Evolutionary conservation across 1,284 basidiomycete genomes (phyloP), one percentile per base, ranked within the genome.

Genomic region (Schizopora paradoxa): DNA sequence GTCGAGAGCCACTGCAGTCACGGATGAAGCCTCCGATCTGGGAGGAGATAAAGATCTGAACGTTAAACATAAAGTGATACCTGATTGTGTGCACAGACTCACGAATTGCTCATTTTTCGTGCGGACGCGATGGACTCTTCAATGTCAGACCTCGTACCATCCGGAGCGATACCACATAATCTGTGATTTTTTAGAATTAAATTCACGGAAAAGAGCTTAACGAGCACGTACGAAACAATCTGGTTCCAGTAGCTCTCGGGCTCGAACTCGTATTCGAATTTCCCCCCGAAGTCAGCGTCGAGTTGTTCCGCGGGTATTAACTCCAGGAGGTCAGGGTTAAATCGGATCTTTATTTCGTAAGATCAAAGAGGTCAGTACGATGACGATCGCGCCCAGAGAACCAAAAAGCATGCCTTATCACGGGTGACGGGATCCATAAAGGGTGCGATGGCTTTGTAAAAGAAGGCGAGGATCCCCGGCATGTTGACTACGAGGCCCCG

Each of bases 351-450:
- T 13, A 18, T 37, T 6, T 8, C 14, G 49, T 23, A 43, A 22
- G 14, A 38, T 27, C 14, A 41, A 25, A 11, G 23, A 19, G 10
- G 10, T 28, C 7, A 22, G 26, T 29, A 8, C 19, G 35, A 16
- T 28, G 14, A 18, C 18, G 26, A 18, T 14, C 28, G 32, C 10
- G 35, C 25, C 37, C 22, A 39, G 22, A 8, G 16, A 22, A 37
- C 33, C 14, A 27, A 37, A 8, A 27, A 33, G 19, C 72, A 33
- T 45, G 87, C 86, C 77, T 95, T 95, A 56, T 91, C 89, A 44
- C 87, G 76, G 0, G 92, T 95, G 34, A 92, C 77, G 4, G 91
- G 91, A 62, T 95, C 92, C 49, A 96, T 65, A 70, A 95, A 92
- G 0, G 91, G 91, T 5, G 80, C 70, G 54, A 96, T 86, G 29